phyloP scores from a whole-genome alignment of 257 asterid genomes.

The Ocimum tenuiflorum region DNA sequence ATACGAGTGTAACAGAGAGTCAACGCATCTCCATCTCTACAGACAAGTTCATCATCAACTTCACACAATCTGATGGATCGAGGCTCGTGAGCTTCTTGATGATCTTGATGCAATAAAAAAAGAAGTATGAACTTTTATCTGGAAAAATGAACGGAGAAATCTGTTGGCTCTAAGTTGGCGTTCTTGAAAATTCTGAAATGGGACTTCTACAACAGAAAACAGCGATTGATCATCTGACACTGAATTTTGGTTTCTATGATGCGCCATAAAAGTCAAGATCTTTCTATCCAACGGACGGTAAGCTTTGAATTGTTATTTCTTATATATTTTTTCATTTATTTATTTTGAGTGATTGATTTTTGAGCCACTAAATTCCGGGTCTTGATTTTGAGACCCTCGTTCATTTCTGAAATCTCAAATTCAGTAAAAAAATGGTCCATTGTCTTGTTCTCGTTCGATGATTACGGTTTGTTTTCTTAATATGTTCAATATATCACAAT shows the following conservation, averaged over 20 bases:
- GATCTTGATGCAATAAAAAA: conserved; percentile 1
- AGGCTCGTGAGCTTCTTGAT: neutral
- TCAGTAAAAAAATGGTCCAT: neutral
- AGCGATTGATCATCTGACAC: neutral
- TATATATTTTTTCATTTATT: neutral
- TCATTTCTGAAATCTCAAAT: neutral
- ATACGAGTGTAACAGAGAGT: neutral
- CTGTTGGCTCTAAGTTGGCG: too few species aligned
- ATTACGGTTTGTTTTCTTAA: neutral
- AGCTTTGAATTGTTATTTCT: conserved; percentile 1
- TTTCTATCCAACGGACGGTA: conserved; percentile 23
- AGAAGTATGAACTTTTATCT: neutral
- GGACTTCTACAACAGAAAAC: neutral
- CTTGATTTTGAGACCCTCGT: conserved; percentile 26
- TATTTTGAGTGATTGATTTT: conserved; percentile 11
- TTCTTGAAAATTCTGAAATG: neutral
- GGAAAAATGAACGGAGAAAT: neutral
- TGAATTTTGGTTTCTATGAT: neutral
- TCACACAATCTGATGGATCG: neutral
- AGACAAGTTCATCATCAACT: neutral
- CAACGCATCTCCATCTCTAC: conserved; percentile 4
- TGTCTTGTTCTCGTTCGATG: neutral
- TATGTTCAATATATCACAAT: too few species aligned
- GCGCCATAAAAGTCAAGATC: neutral
- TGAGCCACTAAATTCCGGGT: conserved; percentile 33